A percentile compares a stretch with the other conserved stretches of the same genome.
These are phyloP conservation scores for Cutaneotrichosporon daszewskae DNA, from an alignment of 1,284 basidiomycete species.

Conservation along the genomic window DNA sequence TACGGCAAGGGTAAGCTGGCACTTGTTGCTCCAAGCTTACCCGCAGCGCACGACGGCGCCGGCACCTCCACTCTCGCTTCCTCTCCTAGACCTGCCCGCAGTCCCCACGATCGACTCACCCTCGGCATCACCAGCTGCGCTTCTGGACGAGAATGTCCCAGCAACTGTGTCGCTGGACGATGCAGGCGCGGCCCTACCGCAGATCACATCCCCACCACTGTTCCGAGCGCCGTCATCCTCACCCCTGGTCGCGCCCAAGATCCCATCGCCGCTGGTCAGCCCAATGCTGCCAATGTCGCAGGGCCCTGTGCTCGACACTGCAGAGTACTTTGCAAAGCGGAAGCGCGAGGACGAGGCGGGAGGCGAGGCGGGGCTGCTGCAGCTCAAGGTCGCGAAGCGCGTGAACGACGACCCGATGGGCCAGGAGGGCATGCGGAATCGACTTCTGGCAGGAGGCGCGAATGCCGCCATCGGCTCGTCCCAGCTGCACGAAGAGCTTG, in stretches of 20 bases:
- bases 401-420: constrained; percentile 2
- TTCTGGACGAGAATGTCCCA: constrained; percentile 12
- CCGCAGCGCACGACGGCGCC: constrained; percentile 8
- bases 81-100: constrained; percentile 9
- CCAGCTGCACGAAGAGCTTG: constrained; percentile 47
- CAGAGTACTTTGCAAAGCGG: constrained; percentile 30
- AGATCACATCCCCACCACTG: constrained; percentile 3
- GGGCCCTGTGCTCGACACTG: constrained; percentile 15
- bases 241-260: not conserved
- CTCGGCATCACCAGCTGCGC: constrained; percentile 3
- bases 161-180: constrained; percentile 11
- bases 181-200: not conserved
- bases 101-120: constrained; percentile 8
- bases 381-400: constrained; percentile 18
- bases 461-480: constrained; percentile 28
- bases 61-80: constrained; percentile 6
- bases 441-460: constrained; percentile 5
- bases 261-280: not conserved
- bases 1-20: constrained; percentile 6
- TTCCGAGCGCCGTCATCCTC: constrained; percentile 1
- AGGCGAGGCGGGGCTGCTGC: constrained; percentile 30
- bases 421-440: constrained; percentile 16
- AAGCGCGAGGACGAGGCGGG: constrained; percentile 24
- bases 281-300: constrained; percentile 1
- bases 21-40: constrained; percentile 1